Conservation (phyloP, 2,329 filamentous ascomycete species). For the Penicillium rolfsii region DNA sequence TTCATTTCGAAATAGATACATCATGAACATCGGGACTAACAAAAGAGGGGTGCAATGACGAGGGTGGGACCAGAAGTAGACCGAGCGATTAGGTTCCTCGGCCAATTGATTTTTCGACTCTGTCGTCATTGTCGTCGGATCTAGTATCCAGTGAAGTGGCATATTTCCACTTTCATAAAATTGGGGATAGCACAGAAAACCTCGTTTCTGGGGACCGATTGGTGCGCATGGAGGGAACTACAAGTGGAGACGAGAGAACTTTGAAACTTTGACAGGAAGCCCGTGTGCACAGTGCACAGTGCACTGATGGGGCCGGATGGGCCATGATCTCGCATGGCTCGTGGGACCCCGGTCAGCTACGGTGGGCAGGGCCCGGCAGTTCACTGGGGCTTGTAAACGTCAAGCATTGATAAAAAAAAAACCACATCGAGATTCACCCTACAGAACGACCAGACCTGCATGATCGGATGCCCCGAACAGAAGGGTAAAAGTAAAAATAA, state of each 20-base stretch:
- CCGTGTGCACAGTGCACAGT: neutral
- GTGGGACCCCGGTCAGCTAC: slow-evolving; percentile 17
- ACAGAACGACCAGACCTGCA: neutral
- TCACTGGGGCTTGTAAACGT: neutral
- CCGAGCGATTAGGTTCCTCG: slow-evolving; percentile 28
- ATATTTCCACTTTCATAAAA: neutral
- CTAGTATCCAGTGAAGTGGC: neutral
- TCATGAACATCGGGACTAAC: neutral
- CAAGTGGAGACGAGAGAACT: slow-evolving; percentile 9
- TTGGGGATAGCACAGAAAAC: slow-evolving; percentile 8
- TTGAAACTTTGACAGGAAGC: slow-evolving; percentile 3
- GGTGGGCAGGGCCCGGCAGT: neutral
- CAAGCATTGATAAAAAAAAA: neutral
- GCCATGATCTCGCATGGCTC: slow-evolving; percentile 1
- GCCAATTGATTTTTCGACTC: neutral
- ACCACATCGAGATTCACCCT: neutral
- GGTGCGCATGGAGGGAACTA: slow-evolving; percentile 14
- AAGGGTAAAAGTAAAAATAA: neutral
- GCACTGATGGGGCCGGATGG: neutral
- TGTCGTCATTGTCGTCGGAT: neutral
- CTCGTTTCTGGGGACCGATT: slow-evolving; percentile 19
- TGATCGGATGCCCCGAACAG: slow-evolving; percentile 2
- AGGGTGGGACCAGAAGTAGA: neutral
- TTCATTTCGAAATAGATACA: neutral
- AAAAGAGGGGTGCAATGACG: neutral